phyloP scores from a whole-genome alignment of 768 basidiomycete species.

The Dentipellis sp. region DNA sequence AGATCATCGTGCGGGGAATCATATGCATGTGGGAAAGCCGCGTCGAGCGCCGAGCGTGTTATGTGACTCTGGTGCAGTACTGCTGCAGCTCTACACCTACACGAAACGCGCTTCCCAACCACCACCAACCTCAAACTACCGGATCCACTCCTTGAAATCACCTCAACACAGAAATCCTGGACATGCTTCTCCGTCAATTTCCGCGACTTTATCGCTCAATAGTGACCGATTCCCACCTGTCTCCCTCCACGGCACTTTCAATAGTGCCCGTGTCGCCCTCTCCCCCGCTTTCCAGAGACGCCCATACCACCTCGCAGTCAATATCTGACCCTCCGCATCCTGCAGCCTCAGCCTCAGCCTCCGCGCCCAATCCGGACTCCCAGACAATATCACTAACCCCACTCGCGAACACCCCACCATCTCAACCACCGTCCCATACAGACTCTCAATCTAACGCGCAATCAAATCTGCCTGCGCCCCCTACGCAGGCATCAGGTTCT shows the following conservation, averaged over 20 bases:
- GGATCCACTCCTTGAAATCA: background rate
- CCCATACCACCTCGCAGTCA: background rate
- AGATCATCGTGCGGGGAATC: background rate
- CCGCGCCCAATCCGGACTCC: background rate
- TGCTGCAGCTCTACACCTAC: background rate
- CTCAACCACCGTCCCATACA: background rate
- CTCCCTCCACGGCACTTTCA: background rate
- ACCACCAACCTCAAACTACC: background rate
- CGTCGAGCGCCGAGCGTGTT: too few relatives aligned
- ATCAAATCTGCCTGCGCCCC: constrained; percentile 4
- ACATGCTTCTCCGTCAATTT: background rate
- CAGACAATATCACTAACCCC: background rate
- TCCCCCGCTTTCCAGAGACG: background rate
- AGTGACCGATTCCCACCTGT: background rate
- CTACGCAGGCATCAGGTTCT: background rate
- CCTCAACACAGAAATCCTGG: background rate
- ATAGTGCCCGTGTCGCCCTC: background rate
- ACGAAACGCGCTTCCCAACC: background rate
- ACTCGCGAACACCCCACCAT: background rate
- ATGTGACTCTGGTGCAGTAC: background rate
- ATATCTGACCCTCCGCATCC: background rate
- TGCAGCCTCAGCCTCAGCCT: background rate
- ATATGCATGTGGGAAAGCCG: too few relatives aligned
- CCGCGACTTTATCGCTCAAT: background rate
- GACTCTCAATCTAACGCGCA: background rate